Percentiles rank a stretch among this genome's conserved stretches.
These are phyloP conservation scores for Aphanomyces euteiches DNA, from an alignment of 352 stramenopile species.

Conservation along the genomic window DNA sequence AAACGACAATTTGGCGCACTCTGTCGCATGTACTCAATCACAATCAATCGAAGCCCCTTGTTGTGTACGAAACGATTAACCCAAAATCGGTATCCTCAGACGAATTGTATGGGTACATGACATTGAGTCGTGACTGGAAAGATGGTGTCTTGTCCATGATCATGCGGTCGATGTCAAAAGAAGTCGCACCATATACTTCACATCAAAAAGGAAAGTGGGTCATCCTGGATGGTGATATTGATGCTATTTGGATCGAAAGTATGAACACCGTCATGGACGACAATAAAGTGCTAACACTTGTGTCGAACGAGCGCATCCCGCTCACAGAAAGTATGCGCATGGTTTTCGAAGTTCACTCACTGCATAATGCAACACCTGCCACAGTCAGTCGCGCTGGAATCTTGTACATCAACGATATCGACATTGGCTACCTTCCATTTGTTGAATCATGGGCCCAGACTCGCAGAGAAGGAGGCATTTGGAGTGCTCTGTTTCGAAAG, in stretches of 20 bases:
- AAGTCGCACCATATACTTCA: conserved; percentile 74
- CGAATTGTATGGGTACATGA: conserved; percentile 95
- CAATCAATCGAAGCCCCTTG: conserved; percentile 84
- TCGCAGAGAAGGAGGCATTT: conserved; percentile 73
- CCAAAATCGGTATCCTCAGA: conserved; percentile 92
- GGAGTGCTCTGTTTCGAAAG: conserved; percentile 90
- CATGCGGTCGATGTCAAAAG: conserved; percentile 97
- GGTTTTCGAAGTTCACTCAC: conserved; percentile 96
- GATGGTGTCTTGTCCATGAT: conserved; percentile 94
- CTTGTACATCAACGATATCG: conserved; percentile 93
- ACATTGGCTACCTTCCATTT: conserved; percentile 91
- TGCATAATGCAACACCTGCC: conserved; percentile 94
- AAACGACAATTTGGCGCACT: conserved; percentile 95
- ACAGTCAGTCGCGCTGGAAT: conserved; percentile 96
- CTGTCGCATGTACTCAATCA: conserved; percentile 85
- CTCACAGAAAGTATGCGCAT: conserved; percentile 94
- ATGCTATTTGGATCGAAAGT: conserved; percentile 93
- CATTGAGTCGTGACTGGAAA: conserved; percentile 96
- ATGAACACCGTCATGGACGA: conserved; percentile 92
- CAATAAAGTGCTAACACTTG: conserved; percentile 94
- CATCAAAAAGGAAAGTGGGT: conserved; percentile 88
- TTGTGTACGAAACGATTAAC: conserved; percentile 93
- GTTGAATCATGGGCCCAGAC: conserved; percentile 91
- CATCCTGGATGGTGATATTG: conserved; percentile 92
- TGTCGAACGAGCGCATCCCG: conserved; percentile 96